Base-by-base conservation (phyloP, 2,329 filamentous ascomycete species). In the Botrytis sinoallii region DNA sequence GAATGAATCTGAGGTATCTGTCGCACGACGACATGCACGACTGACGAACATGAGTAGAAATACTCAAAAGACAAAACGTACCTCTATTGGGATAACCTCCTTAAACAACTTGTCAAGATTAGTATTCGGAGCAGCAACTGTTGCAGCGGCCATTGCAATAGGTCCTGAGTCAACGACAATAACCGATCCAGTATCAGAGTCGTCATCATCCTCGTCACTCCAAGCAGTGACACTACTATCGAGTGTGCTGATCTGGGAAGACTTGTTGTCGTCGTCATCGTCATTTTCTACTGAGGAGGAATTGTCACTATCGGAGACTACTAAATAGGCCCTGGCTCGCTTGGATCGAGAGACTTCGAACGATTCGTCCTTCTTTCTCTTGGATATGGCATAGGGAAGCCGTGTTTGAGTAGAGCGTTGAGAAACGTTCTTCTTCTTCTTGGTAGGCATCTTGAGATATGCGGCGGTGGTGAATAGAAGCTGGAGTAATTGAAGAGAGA, bases 301-400 rank as follows among this genome's bases (percentile, higher is more conserved):
- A 10, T 48, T 22, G 18, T 68, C 66, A n/a, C 66, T 68, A 42
- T 68, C 48, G n/a, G 66, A 68, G 29, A 61, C 46, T 8, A 35
- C 29, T 25, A 46, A 8, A 46, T 44, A n/a, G 40, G 52, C 70
- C n/a, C 22, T 73, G 64, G 46, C 38, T 73, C 71, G 42, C 65
- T 73, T 61, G 52, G 71, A 35, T 70, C 14, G 52, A n/a, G 55
- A 61, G 16, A 46, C 55, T 44, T 46, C 38, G 40, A 70, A 46
- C 16, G 57, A 70, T n/a, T 59, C 38, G 20, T 70, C 40, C 20
- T 25, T 35, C 68, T 61, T 61, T 35, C 40, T 59, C 40, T 46
- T 70, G 12, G 40, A 61, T 46, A 61, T 12, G 16, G 66, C 2
- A 40, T 57, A 68, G 4, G 66, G 35, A 42, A 68, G 48, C 32